These are phyloP conservation scores for Grosmannia huntii DNA, from an alignment of 2,329 filamentous ascomycete genomes.

Conservation along the genomic window DNA sequence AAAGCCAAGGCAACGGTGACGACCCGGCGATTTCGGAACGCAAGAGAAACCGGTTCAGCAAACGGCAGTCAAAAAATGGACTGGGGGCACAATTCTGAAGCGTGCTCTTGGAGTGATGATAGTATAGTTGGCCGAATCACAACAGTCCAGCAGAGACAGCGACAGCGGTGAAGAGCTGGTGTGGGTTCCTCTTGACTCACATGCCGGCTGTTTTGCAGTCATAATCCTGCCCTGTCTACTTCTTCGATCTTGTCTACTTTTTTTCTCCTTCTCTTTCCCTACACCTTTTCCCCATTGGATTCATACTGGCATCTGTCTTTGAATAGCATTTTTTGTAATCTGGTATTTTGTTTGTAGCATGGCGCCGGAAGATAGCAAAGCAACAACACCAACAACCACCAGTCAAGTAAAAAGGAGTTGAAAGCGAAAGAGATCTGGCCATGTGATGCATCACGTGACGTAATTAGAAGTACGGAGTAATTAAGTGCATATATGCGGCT, in stretches of 20 bases:
- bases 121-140: background rate
- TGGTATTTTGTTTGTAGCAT: slow-evolving; percentile 9
- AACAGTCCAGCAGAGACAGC: background rate
- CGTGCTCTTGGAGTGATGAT: background rate
- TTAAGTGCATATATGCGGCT: background rate
- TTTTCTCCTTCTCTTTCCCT: background rate
- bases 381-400: slow-evolving; percentile 3
- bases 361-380: slow-evolving; percentile 9
- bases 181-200: background rate
- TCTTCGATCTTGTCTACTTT: background rate
- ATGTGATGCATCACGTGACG: background rate
- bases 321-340: slow-evolving; percentile 4
- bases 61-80: slow-evolving; percentile 89
- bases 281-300: slow-evolving; percentile 1
- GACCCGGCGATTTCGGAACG: slow-evolving; percentile 27
- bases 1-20: slow-evolving; percentile 43
- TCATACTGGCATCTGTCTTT: slow-evolving; percentile 2
- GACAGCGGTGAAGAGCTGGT: background rate
- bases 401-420: background rate
- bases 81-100: slow-evolving; percentile 69
- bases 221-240: background rate
- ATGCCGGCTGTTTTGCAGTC: background rate
- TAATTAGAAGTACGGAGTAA: background rate
- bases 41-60: slow-evolving; percentile 66
- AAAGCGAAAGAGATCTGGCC: background rate